Evolutionary conservation across 805 yeast species (phyloP).

Genomic region (Cyberlindnera subsufficiens): DNA sequence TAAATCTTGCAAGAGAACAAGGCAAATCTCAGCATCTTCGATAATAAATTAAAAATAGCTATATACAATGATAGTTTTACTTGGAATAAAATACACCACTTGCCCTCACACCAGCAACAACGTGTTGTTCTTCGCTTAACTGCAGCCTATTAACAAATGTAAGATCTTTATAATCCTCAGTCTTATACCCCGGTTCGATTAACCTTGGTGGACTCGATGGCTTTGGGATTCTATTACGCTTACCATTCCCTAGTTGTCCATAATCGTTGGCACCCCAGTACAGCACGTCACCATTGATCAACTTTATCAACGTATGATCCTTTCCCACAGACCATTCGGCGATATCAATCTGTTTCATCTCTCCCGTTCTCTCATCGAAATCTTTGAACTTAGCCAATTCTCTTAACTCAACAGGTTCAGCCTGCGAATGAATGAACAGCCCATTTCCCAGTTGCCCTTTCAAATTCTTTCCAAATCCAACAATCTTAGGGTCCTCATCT

Average conservation of each 20-base stretch:
- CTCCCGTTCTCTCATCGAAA: conserved; percentile 41
- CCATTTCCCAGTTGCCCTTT: conserved; percentile 85
- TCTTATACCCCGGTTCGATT: conserved; percentile 43
- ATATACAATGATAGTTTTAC: background rate
- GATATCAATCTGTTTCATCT: conserved; percentile 41
- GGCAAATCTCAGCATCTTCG: too few species aligned
- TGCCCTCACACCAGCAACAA: conserved; percentile 56
- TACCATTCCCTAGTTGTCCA: conserved; percentile 86
- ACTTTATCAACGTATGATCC: conserved; percentile 57
- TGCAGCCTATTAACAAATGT: conserved; percentile 40
- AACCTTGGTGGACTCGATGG: conserved; percentile 52
- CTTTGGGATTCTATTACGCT: conserved; percentile 48
- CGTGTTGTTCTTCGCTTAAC: conserved; percentile 45
- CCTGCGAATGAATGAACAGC: conserved; percentile 65
- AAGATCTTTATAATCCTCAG: conserved; percentile 27
- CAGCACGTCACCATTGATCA: conserved; percentile 59
- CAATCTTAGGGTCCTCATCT: conserved; percentile 27
- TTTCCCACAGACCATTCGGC: conserved; percentile 53
- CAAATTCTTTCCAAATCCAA: conserved; percentile 79
- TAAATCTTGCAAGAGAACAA: too few species aligned
- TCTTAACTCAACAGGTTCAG: conserved; percentile 54
- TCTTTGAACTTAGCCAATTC: conserved; percentile 38
- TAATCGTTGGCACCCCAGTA: conserved; percentile 80
- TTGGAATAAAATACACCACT: conserved; percentile 58
- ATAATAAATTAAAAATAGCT: background rate